Conservation (phyloP, 2,329 filamentous ascomycete species). For the Phialophora tarda region DNA sequence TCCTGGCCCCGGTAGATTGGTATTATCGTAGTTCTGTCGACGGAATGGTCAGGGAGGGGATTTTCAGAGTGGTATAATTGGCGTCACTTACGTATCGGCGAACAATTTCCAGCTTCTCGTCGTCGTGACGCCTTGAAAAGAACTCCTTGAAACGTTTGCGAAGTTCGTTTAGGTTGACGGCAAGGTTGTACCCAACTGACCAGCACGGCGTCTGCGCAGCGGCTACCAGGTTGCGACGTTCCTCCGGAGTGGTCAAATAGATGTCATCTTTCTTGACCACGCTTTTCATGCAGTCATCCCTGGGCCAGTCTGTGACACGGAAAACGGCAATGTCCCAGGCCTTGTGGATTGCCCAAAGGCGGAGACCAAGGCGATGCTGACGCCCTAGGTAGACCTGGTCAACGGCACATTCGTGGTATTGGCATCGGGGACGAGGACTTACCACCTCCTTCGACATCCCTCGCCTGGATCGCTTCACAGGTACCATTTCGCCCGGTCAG, state of each 20-base stretch:
- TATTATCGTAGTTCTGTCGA: conserved; percentile 9
- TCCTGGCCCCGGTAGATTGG: not conserved
- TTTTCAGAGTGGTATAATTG: not conserved
- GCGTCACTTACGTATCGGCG: conserved; percentile 15
- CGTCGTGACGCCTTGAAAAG: conserved; percentile 1
- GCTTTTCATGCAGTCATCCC: not conserved
- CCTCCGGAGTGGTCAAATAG: conserved; percentile 11
- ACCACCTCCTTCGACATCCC: not conserved
- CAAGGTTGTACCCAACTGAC: conserved; percentile 20
- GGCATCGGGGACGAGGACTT: conserved; percentile 9
- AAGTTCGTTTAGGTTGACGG: conserved; percentile 9
- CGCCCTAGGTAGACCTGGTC: conserved; percentile 9
- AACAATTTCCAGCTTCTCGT: conserved; percentile 12
- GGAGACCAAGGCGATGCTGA: conserved; percentile 12
- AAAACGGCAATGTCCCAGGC: conserved; percentile 21
- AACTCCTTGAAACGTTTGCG: conserved; percentile 6
- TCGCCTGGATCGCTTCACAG: conserved; percentile 18
- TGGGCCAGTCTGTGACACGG: conserved; percentile 18
- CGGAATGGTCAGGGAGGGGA: conserved; percentile 8
- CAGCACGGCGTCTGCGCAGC: conserved; percentile 7
- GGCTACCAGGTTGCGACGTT: not conserved
- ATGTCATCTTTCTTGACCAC: conserved; percentile 15
- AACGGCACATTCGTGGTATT: conserved; percentile 4
- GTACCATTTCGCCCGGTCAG: conserved; percentile 14
- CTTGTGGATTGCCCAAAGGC: conserved; percentile 23